A percentile compares a stretch with the other conserved stretches of the same genome.
Conservation (phyloP, 129 eudicot species). For the Flaveria ramosissima region DNA sequence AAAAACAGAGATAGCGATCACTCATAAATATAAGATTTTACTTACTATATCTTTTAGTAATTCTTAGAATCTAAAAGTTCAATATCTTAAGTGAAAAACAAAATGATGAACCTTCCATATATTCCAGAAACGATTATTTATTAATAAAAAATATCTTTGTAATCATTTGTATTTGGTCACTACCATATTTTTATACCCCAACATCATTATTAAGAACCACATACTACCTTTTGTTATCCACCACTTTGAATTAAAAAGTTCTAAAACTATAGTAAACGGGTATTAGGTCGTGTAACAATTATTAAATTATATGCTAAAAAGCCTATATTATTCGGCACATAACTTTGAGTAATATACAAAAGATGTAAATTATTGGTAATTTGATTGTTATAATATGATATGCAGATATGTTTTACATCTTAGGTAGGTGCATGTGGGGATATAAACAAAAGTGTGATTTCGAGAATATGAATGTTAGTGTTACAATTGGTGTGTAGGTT, state of each 20-base stretch:
- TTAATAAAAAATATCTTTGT: conserved; percentile 14
- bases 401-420: neutral
- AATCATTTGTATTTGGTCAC: conserved; percentile 40
- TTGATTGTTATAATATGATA: neutral
- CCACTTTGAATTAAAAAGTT: neutral
- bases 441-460: neutral
- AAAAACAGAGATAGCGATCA: neutral
- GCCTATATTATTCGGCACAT: neutral
- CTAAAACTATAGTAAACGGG: neutral
- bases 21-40: neutral
- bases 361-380: neutral
- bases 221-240: conserved; percentile 22
- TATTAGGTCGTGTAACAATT: conserved; percentile 15
- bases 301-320: neutral
- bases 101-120: conserved; percentile 22
- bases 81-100: neutral
- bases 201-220: conserved; percentile 38
- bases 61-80: neutral
- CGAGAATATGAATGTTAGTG: neutral
- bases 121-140: conserved; percentile 15
- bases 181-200: conserved; percentile 32
- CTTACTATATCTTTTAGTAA: neutral
- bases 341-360: neutral
- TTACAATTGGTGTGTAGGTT: neutral
- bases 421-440: neutral